phyloP scores from a whole-genome alignment of 148 eudicot genomes.

The Chenopodium album region DNA sequence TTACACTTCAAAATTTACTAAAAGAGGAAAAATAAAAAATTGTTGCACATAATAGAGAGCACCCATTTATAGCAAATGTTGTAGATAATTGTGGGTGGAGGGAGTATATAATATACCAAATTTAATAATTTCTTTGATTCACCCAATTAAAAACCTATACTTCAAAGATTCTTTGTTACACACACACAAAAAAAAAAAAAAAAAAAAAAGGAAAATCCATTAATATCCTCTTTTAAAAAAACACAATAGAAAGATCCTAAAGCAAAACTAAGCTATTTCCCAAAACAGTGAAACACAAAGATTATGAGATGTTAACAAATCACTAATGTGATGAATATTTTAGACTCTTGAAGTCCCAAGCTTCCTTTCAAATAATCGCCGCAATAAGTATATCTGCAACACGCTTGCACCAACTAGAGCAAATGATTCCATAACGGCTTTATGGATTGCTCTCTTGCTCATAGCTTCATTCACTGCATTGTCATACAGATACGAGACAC shows the following conservation, averaged over 20 bases:
- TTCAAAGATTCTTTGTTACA: neutral
- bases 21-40: too few species aligned
- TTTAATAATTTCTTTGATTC: too few species aligned
- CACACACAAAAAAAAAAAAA: too few species aligned
- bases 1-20: too few species aligned
- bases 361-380: constrained; percentile 74
- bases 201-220: neutral
- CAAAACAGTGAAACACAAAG: neutral
- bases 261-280: constrained; percentile 11
- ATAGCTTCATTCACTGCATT: constrained; percentile 82
- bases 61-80: too few species aligned
- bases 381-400: constrained; percentile 75
- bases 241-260: constrained; percentile 1
- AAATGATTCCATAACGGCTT: constrained; percentile 70
- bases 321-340: neutral
- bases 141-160: too few species aligned
- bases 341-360: constrained; percentile 65
- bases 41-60: too few species aligned
- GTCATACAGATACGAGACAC: neutral
- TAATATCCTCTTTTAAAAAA: neutral
- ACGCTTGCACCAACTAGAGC: constrained; percentile 69
- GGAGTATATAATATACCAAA: too few species aligned
- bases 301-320: constrained; percentile 3
- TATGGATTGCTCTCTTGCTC: constrained; percentile 78
- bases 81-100: too few species aligned